Evolutionary conservation across 331 rosid species (phyloP).

Genomic region (Malus hybrid): DNA sequence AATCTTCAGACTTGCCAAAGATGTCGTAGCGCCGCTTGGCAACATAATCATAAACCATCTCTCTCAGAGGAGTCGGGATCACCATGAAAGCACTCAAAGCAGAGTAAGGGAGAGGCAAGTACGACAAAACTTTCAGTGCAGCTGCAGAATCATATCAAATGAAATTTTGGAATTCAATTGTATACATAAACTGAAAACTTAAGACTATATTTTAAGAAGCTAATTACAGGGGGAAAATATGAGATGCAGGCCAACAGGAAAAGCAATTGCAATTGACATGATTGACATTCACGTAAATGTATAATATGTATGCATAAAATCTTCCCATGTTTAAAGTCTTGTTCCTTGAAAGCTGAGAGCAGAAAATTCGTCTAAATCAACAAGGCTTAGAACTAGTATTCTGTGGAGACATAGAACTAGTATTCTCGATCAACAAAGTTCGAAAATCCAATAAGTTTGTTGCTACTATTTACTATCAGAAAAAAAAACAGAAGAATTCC

Average conservation of each 20-base stretch:
- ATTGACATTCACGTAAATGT: not conserved
- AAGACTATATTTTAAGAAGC: conserved; percentile 1
- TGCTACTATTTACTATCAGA: not conserved
- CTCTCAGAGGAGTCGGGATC: conserved; percentile 65
- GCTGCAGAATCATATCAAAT: conserved; percentile 39
- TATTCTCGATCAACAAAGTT: too few species aligned
- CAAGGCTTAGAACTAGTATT: not conserved
- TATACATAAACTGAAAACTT: too few species aligned
- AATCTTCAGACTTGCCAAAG: conserved; percentile 58
- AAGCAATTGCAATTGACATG: not conserved
- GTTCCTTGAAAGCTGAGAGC: not conserved
- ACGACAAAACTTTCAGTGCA: conserved; percentile 61
- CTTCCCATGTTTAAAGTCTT: not conserved
- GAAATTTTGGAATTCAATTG: not conserved
- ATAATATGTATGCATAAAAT: not conserved
- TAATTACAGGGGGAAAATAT: not conserved
- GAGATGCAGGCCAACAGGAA: not conserved
- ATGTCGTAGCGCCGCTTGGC: conserved; percentile 48
- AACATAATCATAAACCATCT: conserved; percentile 47
- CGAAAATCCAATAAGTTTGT: not conserved
- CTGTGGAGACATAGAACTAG: not conserved
- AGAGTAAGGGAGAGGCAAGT: conserved; percentile 71
- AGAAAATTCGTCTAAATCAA: not conserved
- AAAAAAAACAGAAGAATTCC: not conserved
- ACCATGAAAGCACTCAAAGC: conserved; percentile 43